Conservation (phyloP, 306 rosid species). For the Vicia sativa region DNA sequence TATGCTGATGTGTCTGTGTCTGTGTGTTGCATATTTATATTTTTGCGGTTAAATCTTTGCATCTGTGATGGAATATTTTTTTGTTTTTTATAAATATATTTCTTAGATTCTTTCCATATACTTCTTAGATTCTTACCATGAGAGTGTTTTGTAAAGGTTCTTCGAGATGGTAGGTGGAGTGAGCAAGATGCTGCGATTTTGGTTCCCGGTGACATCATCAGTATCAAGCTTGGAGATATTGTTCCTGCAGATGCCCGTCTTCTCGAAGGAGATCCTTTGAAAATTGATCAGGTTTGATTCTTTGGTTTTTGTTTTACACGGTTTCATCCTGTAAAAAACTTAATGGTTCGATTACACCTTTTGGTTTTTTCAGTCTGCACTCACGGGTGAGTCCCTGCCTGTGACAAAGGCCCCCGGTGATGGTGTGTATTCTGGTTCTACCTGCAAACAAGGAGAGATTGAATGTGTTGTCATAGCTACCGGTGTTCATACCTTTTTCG, state of each 20-base stretch:
- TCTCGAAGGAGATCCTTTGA: conserved; percentile 95
- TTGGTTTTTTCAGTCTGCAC: conserved; percentile 74
- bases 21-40: conserved; percentile 12
- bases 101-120: conserved; percentile 32
- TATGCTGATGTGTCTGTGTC: conserved; percentile 12
- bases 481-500: conserved; percentile 96
- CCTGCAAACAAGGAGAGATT: conserved; percentile 98
- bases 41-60: conserved; percentile 10
- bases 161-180: conserved; percentile 96
- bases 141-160: conserved; percentile 63
- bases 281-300: conserved; percentile 82
- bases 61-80: conserved; percentile 19
- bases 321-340: conserved; percentile 17
- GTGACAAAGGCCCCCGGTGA: conserved; percentile 98
- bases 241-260: conserved; percentile 95
- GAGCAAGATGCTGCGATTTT: conserved; percentile 83
- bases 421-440: conserved; percentile 96
- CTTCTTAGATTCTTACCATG: conserved; percentile 35
- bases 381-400: conserved; percentile 94
- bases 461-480: conserved; percentile 98
- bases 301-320: neutral
- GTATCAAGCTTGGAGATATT: conserved; percentile 93
- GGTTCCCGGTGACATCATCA: conserved; percentile 91
- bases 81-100: neutral
- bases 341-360: conserved; percentile 16